Base-by-base conservation (phyloP, 768 basidiomycete genomes). In the Paxillus involutus region DNA sequence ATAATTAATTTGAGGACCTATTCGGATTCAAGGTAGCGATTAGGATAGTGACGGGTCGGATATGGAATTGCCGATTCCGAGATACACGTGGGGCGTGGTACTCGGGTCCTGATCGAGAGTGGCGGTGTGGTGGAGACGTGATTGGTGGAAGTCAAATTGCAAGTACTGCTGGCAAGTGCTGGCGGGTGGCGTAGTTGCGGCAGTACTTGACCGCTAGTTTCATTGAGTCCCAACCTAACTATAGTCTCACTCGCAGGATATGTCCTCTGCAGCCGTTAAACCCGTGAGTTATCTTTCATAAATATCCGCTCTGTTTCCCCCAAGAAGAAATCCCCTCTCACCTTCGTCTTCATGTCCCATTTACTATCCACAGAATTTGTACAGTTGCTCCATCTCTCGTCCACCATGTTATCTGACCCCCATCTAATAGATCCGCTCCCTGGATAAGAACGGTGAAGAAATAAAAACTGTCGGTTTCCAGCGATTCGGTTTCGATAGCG, bases 401-500 rank as follows among this genome's bases (percentile, higher is more conserved):
- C 29, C 9, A 10, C 29, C 21, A 30, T 17, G 10, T 11, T 35
- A 26, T 24, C 56, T 64, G 53, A 64, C 59, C 41, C 3, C 51
- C 8, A 24, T 44, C 19, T 5, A 14, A 51, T 63, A 90, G 86
- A 82, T 81, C 51, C 78, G 71, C 51, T 83, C 82, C 33, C 70
- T 89, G 56, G 91, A 90, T 70, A 89, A 88, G 74, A 79, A 83
- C 55, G 91, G 90, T 46, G 58, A 79, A 9, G 86, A 86, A 65
- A 92, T 94, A 63, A 81, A 76, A 51, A 76, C 83, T 19, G 94
- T 98, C 42, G 95, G 95, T 44, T 84, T 87, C 66, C 72, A 88
- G 58, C 83, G 87, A 52, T 97, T 97, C 61, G 94, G 92, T 8
- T 95, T 98, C 71, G 88, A 97, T 73, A 87, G 88, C 62, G 83